Conservation (phyloP, 306 rosid species). For the Benincasa hispida region DNA sequence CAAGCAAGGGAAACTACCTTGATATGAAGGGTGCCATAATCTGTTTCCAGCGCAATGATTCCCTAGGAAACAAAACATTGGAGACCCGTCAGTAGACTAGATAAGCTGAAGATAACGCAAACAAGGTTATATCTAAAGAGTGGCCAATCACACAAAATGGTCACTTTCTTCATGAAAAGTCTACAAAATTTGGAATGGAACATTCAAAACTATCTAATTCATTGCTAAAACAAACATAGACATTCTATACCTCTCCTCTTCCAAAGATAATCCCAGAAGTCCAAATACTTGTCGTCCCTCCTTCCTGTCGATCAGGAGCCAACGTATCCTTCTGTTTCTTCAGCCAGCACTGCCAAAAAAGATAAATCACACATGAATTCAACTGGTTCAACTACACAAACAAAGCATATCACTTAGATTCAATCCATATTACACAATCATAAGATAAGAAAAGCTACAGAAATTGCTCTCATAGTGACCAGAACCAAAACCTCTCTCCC, state of each 20-base stretch:
- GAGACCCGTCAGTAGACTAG: not conserved
- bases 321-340: conserved; percentile 83
- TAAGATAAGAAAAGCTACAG: not conserved
- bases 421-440: not conserved
- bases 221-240: not conserved
- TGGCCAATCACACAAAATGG: not conserved
- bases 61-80: conserved; percentile 38
- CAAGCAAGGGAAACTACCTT: conserved; percentile 40
- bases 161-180: not conserved
- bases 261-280: conserved; percentile 94
- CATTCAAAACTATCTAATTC: not conserved
- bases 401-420: not conserved
- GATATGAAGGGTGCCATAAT: conserved; percentile 62
- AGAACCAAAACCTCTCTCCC: not conserved
- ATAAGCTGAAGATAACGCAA: conserved; percentile 1
- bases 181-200: not conserved
- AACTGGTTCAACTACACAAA: not conserved
- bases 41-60: conserved; percentile 61
- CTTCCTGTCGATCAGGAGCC: conserved; percentile 54
- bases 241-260: conserved; percentile 59
- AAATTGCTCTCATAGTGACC: not conserved
- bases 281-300: conserved; percentile 43
- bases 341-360: conserved; percentile 79
- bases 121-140: not conserved
- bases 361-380: not conserved